Percentiles rank a stretch among this genome's conserved stretches.
These are phyloP conservation scores for Debaryomycetaceae sp. DNA, from an alignment of 1,139 yeast genomes.

Conservation along the genomic window DNA sequence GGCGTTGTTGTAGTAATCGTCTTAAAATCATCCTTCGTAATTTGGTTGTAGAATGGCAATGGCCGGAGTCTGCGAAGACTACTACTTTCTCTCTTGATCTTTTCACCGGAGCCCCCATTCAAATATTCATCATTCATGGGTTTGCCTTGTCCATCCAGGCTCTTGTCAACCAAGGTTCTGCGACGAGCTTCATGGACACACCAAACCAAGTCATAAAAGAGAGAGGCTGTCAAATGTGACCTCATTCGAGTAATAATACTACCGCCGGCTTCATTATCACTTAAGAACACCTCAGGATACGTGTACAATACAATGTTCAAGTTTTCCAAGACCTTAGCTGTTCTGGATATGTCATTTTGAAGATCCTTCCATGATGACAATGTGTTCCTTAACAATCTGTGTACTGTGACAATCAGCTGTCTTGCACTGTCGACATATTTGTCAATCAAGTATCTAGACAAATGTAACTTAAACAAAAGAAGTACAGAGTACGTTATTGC, in stretches of 20 bases:
- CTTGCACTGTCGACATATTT: slow-evolving; percentile 84
- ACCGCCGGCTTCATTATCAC: slow-evolving; percentile 25
- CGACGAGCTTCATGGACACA: slow-evolving; percentile 93
- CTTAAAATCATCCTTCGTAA: slow-evolving; percentile 85
- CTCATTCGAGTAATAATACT: slow-evolving; percentile 87
- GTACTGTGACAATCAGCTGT: slow-evolving; percentile 91
- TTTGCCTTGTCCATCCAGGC: slow-evolving; percentile 22
- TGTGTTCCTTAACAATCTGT: slow-evolving; percentile 80
- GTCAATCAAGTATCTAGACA: slow-evolving; percentile 72
- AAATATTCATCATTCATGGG: slow-evolving; percentile 8
- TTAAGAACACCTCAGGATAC: slow-evolving; percentile 72
- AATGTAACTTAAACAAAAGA: slow-evolving; percentile 73
- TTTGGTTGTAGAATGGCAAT: slow-evolving; percentile 88
- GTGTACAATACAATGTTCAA: slow-evolving; percentile 82
- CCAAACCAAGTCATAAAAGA: slow-evolving; percentile 91
- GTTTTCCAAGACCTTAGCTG: slow-evolving; percentile 90
- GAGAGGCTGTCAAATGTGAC: slow-evolving; percentile 85
- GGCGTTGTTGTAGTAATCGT: slow-evolving; percentile 86
- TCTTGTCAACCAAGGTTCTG: slow-evolving; percentile 54
- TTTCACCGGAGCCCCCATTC: slow-evolving; percentile 8
- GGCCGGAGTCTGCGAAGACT: slow-evolving; percentile 50
- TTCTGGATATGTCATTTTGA: slow-evolving; percentile 85
- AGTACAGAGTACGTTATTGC: slow-evolving; percentile 80
- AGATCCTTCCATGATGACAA: slow-evolving; percentile 89
- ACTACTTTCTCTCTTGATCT: slow-evolving; percentile 4